Base-by-base conservation (phyloP, 1,284 basidiomycete genomes). In the Anthracocystis panici-leucophaei region DNA sequence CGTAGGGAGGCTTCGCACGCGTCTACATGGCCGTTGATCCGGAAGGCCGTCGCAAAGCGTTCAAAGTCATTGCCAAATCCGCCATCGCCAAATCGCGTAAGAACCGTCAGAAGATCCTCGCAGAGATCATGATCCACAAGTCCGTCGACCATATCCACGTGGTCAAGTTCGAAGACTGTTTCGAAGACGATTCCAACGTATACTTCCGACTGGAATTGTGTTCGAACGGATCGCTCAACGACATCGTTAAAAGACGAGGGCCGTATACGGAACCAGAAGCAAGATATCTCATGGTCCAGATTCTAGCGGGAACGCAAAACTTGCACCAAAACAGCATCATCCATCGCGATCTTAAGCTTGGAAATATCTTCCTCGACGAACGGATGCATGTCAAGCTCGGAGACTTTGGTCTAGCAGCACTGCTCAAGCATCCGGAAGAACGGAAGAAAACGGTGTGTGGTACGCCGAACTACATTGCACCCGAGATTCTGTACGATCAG, bases 401-500 rank as follows among this genome's bases (percentile, higher is more conserved):
- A 25, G 96, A 99, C 87, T 97, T 99, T 87, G 96, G 97, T 11
- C 88, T 99, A 21, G 96, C 97, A 0, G 96, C 97, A 1, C 89
- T 99, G 61, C 96, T 99, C 59, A 95, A 98, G 86, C 95, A 91
- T 84, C 93, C 93, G 11, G 95, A 95, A 1, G 97, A 99, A 86
- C 88, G 96, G 78, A 97, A 98, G 89, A 97, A 97, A 82, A 99
- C 96, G 0, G 96, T 98, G 53, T 98, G 96, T 81, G 97, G 96
- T 7, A 99, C 96, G 1, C 97, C 96, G 1, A 98, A 99, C 85
- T 98, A 99, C 86, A 98, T 99, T 77, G 97, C 97, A 0, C 97
- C 96, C 0, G 96, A 99, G 85, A 95, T 99, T 35, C 87, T 99
- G 67, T 98, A 97, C 85, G 95, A 97, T 85, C 93, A 92, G 46